These are phyloP conservation scores for Neurospora hispaniola DNA, from an alignment of 495 filamentous ascomycete genomes.

Conservation along the genomic window DNA sequence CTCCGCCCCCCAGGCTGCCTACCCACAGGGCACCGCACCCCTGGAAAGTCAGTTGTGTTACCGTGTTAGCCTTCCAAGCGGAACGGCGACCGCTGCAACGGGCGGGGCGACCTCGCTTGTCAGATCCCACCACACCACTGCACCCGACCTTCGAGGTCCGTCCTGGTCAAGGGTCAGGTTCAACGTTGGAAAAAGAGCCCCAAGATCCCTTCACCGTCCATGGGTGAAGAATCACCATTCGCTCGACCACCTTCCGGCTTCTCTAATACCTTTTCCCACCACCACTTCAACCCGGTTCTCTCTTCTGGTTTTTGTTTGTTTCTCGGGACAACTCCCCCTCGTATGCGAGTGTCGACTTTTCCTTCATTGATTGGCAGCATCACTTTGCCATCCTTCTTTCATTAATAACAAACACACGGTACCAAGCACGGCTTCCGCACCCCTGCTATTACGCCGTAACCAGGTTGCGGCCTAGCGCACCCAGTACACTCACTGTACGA, in stretches of 20 bases:
- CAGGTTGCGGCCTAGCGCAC: background rate
- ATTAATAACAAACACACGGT: background rate
- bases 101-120: background rate
- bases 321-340: background rate
- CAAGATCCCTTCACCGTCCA: background rate
- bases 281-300: background rate
- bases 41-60: background rate
- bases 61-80: slow-evolving; percentile 4
- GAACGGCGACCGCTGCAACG: slow-evolving; percentile 3
- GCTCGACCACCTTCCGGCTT: background rate
- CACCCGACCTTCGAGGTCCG: background rate
- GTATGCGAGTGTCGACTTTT: background rate
- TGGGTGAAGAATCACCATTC: background rate
- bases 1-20: background rate
- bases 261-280: background rate
- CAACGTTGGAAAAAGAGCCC: background rate
- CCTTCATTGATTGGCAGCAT: background rate
- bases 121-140: background rate
- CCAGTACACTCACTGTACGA: background rate
- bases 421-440: background rate
- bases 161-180: background rate
- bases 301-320: background rate
- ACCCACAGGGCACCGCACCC: background rate
- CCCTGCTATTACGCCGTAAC: background rate
- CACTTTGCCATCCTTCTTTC: background rate